A percentile compares a stretch with the other conserved stretches of the same genome.
phyloP scores from a whole-genome alignment of 805 yeast genomes.

The Saccharomyces mikatae region DNA sequence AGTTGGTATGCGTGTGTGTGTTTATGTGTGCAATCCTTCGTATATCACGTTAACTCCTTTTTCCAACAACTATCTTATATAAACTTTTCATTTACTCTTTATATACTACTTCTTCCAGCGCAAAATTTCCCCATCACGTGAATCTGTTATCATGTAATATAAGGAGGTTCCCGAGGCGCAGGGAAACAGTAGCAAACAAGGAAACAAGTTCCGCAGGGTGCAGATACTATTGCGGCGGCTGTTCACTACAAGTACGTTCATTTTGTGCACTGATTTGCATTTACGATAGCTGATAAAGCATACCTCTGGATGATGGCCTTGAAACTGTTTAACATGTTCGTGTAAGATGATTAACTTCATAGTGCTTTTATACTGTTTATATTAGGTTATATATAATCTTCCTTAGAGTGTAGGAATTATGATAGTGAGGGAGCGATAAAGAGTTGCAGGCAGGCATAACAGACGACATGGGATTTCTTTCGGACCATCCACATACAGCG shows the following conservation, averaged over 20 bases:
- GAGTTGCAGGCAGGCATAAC: background rate
- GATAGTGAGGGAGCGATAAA: background rate
- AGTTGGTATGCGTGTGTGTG: background rate
- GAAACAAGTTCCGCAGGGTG: background rate
- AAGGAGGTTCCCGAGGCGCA: background rate
- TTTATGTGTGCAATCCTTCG: background rate
- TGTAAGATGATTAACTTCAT: constrained; percentile 46
- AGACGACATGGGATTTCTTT: constrained; percentile 43
- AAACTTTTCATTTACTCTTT: constrained; percentile 35
- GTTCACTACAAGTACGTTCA: background rate
- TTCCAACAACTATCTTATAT: background rate
- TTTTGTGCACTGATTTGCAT: background rate
- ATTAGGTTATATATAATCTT: constrained; percentile 32
- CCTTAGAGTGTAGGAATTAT: constrained; percentile 2
- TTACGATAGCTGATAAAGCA: background rate
- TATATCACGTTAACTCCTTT: background rate
- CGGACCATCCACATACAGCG: constrained; percentile 60
- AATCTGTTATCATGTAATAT: background rate
- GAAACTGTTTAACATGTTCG: constrained; percentile 18
- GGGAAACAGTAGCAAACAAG: background rate
- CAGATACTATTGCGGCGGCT: background rate
- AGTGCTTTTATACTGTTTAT: constrained; percentile 21
- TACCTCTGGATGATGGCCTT: background rate
- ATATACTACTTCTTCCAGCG: constrained; percentile 43
- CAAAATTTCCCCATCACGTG: constrained; percentile 47